Evolutionary conservation across 345 rosid species (phyloP).

Genomic region (Abelmoschus esculentus): DNA sequence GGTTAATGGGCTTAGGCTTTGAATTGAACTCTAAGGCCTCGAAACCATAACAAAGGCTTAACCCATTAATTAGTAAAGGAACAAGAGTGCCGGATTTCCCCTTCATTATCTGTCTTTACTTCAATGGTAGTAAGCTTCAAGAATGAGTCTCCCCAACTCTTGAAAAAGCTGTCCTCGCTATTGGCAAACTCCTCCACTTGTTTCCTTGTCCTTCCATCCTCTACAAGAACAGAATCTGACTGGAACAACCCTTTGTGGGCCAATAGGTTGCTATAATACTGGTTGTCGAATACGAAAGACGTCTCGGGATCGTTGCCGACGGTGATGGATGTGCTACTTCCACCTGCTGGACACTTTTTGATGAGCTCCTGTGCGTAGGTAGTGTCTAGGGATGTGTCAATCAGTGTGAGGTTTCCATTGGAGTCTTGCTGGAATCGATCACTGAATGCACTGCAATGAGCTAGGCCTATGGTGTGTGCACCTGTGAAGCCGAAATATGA

Average conservation of each 20-base stretch:
- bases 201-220: slow-evolving; percentile 9
- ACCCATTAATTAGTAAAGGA: too few species aligned
- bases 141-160: slow-evolving; percentile 60
- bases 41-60: too few species aligned
- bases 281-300: background rate
- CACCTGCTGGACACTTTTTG: slow-evolving; percentile 6
- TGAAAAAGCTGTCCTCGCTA: slow-evolving; percentile 33
- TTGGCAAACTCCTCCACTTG: slow-evolving; percentile 31
- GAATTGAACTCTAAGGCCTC: background rate
- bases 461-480: slow-evolving; percentile 11
- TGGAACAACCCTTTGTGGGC: slow-evolving; percentile 10
- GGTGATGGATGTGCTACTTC: slow-evolving; percentile 5
- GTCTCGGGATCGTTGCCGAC: slow-evolving; percentile 7
- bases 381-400: slow-evolving; percentile 44
- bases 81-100: slow-evolving; percentile 58
- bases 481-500: slow-evolving; percentile 17
- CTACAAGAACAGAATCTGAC: slow-evolving; percentile 3
- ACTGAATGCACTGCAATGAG: slow-evolving; percentile 7
- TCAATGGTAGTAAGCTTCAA: slow-evolving; percentile 56
- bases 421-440: slow-evolving; percentile 4
- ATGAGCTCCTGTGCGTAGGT: slow-evolving; percentile 4
- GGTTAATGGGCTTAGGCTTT: background rate
- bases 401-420: background rate
- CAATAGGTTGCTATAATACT: slow-evolving; percentile 6
- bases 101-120: slow-evolving; percentile 37